A percentile compares a stretch with the other conserved stretches of the same genome.
Conservation (phyloP, 495 filamentous ascomycete species). For the Talaromyces stipitatus region DNA sequence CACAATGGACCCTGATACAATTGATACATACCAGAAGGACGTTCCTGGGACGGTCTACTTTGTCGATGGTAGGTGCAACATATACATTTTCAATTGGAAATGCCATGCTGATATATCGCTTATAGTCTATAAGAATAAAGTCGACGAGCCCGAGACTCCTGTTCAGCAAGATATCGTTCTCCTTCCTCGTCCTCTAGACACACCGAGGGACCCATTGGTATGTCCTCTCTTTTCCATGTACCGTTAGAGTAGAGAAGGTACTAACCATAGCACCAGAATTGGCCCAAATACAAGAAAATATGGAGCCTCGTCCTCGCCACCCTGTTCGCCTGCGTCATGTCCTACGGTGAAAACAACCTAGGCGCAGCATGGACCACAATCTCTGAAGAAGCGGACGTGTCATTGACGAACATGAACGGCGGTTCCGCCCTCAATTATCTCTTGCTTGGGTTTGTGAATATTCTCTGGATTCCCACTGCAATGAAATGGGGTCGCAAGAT, state of each 20-base stretch:
- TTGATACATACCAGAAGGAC: conserved; percentile 14
- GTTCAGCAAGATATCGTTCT: conserved; percentile 22
- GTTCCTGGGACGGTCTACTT: conserved; percentile 27
- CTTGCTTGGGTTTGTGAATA: conserved; percentile 26
- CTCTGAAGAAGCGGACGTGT: conserved; percentile 20
- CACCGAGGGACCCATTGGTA: conserved; percentile 23
- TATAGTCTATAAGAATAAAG: conserved; percentile 7
- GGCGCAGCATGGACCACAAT: conserved; percentile 25
- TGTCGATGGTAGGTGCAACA: conserved; percentile 15
- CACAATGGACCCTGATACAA: conserved; percentile 12
- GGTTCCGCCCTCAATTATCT: conserved; percentile 25
- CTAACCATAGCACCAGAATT: conserved; percentile 2
- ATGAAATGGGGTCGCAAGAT: no score
- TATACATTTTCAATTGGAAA: neutral
- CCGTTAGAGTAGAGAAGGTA: neutral
- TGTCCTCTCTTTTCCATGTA: neutral
- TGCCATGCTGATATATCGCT: neutral
- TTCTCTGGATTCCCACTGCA: no score
- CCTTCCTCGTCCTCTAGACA: conserved; percentile 20
- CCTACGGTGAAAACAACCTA: conserved; percentile 24
- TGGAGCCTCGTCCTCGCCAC: conserved; percentile 22
- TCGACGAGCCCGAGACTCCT: conserved; percentile 11
- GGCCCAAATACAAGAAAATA: conserved; percentile 18
- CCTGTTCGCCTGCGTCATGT: conserved; percentile 21
- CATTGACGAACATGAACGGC: conserved; percentile 23